Percentiles rank a stretch among this genome's conserved stretches.
Evolutionary conservation across 225 moss, liverwort and hornwort species (phyloP).

Genomic region (Bryoerythrophyllum caledonicum): DNA sequence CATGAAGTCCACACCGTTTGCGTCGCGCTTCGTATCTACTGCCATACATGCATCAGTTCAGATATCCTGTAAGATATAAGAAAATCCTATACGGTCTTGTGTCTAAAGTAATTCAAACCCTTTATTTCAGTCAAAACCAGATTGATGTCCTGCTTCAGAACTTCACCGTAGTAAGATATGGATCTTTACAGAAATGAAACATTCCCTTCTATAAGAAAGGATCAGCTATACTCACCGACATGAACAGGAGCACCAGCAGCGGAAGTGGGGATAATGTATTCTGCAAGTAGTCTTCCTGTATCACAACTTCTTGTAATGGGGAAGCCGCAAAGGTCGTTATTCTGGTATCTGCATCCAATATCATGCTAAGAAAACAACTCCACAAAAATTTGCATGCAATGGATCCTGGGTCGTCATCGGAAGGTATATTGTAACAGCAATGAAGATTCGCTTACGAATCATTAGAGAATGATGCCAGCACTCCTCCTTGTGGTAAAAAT

Average conservation of each 20-base stretch:
- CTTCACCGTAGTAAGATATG: conserved; percentile 2
- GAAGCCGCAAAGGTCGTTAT: conserved; percentile 42
- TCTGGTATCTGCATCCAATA: conserved; percentile 37
- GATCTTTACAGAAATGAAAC: background rate
- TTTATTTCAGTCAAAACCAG: conserved; percentile 6
- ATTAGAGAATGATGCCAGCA: conserved; percentile 46
- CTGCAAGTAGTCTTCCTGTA: conserved; percentile 34
- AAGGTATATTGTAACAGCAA: background rate
- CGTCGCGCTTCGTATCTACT: conserved; percentile 23
- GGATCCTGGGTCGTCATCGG: background rate
- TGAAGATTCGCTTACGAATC: conserved; percentile 45
- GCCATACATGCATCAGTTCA: conserved; percentile 21
- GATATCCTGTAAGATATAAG: background rate
- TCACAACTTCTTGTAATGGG: conserved; percentile 27
- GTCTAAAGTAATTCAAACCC: background rate
- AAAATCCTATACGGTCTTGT: background rate
- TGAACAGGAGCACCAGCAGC: conserved; percentile 29
- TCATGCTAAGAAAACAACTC: conserved; percentile 4
- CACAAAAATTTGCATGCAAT: conserved; percentile 2
- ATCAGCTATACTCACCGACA: conserved; percentile 35
- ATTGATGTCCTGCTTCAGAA: conserved; percentile 1
- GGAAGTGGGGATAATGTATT: conserved; percentile 1
- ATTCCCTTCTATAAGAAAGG: background rate
- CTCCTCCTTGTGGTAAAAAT: conserved; percentile 48
- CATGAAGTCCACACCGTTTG: conserved; percentile 22